phyloP scores from a whole-genome alignment of 2,329 filamentous ascomycete genomes.

The Trichoderma sp. region DNA sequence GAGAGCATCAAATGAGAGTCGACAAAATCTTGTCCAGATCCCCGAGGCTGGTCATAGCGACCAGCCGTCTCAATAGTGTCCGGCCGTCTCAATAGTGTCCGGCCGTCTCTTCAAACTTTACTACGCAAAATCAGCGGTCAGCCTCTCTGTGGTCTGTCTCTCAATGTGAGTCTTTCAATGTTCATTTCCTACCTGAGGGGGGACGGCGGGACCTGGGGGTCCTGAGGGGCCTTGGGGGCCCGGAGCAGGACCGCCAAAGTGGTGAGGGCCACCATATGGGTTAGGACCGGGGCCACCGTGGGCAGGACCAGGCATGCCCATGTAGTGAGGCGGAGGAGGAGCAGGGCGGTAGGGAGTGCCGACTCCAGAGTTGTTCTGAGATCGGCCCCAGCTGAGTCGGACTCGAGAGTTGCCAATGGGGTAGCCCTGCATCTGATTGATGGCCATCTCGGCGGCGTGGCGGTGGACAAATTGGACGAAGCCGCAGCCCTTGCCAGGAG shows the following conservation, averaged over 20 bases:
- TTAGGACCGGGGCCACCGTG: conserved; percentile 42
- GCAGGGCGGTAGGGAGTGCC: conserved; percentile 96
- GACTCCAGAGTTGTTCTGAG: conserved; percentile 98
- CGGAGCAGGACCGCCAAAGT: conserved; percentile 38
- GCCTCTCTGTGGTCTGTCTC: background rate
- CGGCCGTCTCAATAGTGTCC: conserved; percentile 18
- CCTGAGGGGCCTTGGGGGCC: conserved; percentile 42
- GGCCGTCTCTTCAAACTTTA: conserved; percentile 23
- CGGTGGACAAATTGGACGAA: conserved; percentile 99
- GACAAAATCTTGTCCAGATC: conserved; percentile 26
- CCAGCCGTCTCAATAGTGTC: conserved; percentile 15
- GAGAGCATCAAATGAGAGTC: conserved; percentile 28
- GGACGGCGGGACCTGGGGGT: conserved; percentile 39
- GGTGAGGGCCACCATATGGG: conserved; percentile 43
- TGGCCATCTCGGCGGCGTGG: conserved; percentile 98
- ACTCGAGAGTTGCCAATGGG: conserved; percentile 98
- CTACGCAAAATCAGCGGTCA: conserved; percentile 14
- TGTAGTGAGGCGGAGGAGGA: conserved; percentile 63
- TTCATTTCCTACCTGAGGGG: conserved; percentile 40
- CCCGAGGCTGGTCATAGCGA: conserved; percentile 10
- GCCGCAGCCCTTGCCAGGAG: conserved; percentile 96
- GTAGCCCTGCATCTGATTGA: conserved; percentile 99
- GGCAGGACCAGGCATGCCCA: conserved; percentile 49
- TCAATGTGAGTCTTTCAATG: background rate
- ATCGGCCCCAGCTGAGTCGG: conserved; percentile 94